Conservation (phyloP, 108 stramenopile genomes). For the Conticribra weissflogii region DNA sequence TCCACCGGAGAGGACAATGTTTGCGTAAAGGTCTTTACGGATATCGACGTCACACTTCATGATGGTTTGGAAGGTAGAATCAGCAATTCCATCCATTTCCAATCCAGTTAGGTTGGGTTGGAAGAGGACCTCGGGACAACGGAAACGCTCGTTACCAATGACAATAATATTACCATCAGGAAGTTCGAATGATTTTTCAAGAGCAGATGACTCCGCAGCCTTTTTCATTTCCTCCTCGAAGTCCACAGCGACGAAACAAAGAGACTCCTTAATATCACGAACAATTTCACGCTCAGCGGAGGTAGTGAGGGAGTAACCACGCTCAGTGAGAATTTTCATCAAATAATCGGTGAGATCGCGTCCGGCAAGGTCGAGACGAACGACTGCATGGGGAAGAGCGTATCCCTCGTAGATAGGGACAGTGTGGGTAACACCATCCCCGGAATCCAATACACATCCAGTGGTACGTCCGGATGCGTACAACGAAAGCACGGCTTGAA, state of each 20-base stretch:
- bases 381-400: conserved; percentile 95
- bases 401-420: conserved; percentile 98
- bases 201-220: conserved; percentile 89
- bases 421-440: conserved; percentile 95
- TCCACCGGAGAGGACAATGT: conserved; percentile 94
- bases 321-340: conserved; percentile 94
- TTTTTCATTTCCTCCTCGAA: conserved; percentile 95
- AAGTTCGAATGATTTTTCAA: conserved; percentile 93
- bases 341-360: conserved; percentile 95
- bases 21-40: conserved; percentile 95
- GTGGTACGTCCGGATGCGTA: conserved; percentile 97
- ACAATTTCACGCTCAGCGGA: conserved; percentile 95
- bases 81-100: conserved; percentile 97
- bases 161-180: conserved; percentile 95
- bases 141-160: conserved; percentile 93
- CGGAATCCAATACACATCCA: conserved; percentile 93
- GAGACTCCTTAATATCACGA: conserved; percentile 92
- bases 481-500: conserved; percentile 97
- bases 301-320: conserved; percentile 93
- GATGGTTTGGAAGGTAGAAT: conserved; percentile 98
- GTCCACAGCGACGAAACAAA: conserved; percentile 92
- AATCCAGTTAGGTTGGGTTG: conserved; percentile 97
- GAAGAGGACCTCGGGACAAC: conserved; percentile 94
- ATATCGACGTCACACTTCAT: conserved; percentile 99
- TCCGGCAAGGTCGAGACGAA: conserved; percentile 93